Evolutionary conservation across 768 basidiomycete genomes (phyloP), one percentile per base, ranked within the genome.

Genomic region (Rhizopogon sp.): DNA sequence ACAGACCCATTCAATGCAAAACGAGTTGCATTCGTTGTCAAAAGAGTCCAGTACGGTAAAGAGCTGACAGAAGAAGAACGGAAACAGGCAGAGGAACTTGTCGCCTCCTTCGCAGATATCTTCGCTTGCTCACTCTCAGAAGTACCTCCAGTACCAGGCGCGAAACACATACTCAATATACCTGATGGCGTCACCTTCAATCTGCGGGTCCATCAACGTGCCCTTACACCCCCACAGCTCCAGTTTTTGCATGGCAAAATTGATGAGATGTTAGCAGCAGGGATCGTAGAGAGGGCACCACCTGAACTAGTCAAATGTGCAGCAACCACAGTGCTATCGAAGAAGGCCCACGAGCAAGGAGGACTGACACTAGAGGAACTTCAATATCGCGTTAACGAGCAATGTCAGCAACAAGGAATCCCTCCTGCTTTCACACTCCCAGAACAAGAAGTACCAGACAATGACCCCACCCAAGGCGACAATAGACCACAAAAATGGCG

Each of bases 91-190:
- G 17, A 39, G 0, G 54, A 47, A 0, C 52, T 76, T 1, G 29
- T 78, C 0, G 39, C 9, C 0, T 51, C 67, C 40, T 76, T 64
- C 52, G 74, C 76, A 0, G 74, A 78, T 54, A 61, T 68, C 29
- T 79, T 76, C 49, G 73, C 75, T 2, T 60, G 77, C 5, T 67
- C 71, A 0, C 55, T 78, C 10, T 64, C 66, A 25, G 74, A 79
- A 55, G 76, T 79, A 2, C 42, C 39, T 0, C 57, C 59, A 0
- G 69, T 77, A 0, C 43, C 35, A 5, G 43, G 35, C 10, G 43
- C 25, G 20, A 3, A 44, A n/a, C 31, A 44, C 13, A 17, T 29
- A 3, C 45, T 57, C 1, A 46, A 54, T 10, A 37, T 58, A 11
- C 46, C 47, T 0, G 10, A 39, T 2, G 45, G 43, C 3, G n/a